Percentiles rank a stretch among this genome's conserved stretches.
These are phyloP conservation scores for Kalaharituber pfeilii DNA, from an alignment of 2,329 filamentous ascomycete genomes.

Conservation along the genomic window DNA sequence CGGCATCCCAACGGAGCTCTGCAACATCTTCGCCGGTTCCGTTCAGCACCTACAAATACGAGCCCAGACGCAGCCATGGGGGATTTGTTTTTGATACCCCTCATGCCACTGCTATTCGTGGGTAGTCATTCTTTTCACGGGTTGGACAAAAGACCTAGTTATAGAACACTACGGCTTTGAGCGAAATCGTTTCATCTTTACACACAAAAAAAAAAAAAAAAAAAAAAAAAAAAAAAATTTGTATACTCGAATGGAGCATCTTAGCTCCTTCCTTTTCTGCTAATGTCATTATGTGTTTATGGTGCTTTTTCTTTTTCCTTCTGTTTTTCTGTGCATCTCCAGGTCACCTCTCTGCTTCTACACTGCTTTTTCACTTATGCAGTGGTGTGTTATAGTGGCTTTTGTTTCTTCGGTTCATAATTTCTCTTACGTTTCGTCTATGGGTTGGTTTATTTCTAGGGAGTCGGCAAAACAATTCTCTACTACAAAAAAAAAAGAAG, in stretches of 20 bases:
- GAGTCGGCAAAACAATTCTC: constrained; percentile 1
- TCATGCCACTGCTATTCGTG: constrained; percentile 1
- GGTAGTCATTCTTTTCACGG: neutral
- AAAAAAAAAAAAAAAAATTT: neutral
- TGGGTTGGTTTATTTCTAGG: neutral
- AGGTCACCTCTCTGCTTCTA: neutral
- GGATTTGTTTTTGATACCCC: constrained; percentile 1
- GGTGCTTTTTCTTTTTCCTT: neutral
- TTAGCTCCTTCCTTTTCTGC: neutral
- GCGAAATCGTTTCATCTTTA: too few species aligned
- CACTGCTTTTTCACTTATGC: neutral
- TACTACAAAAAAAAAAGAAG: constrained; percentile 28
- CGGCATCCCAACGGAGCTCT: neutral
- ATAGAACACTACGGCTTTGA: too few species aligned
- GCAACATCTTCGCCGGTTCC: neutral
- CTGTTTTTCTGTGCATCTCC: neutral
- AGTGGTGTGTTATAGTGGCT: neutral
- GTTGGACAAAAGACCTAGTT: too few species aligned
- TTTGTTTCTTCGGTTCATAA: neutral
- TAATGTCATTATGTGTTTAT: neutral
- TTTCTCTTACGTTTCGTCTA: neutral
- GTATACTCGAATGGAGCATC: neutral
- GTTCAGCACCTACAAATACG: constrained; percentile 1
- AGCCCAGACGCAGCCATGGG: neutral
- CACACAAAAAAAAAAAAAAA: too few species aligned